Base-by-base conservation (phyloP, 1,284 basidiomycete species). In the Gomphus sp. region DNA sequence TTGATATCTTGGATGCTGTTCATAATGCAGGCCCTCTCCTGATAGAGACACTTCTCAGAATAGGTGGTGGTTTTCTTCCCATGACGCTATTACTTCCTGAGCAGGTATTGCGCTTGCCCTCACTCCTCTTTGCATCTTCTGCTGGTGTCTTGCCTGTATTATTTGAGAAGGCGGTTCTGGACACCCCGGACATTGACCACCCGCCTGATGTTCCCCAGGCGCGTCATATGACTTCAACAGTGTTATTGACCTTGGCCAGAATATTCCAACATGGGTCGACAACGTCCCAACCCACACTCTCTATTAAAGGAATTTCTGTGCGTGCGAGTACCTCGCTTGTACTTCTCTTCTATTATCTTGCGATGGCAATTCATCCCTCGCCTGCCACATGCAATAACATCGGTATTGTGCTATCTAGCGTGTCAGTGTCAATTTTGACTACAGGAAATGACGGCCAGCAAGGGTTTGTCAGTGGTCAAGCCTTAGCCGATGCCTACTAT, bases 381-480 rank as follows among this genome's bases (percentile, higher is more conserved):
- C 76, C 83, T 3, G 79, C 79, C 52, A 80, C 78, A 4, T 78
- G 76, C 70, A 85, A 85, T 66, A 84, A 85, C 61, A 72, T 84
- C 22, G 82, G 83, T 25, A 82, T 85, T 60, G 68, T 84, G 31
- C 68, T 85, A 4, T 80, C 81, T 2, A 73, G 74, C 1, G 69
- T 81, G 44, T 54, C 58, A 11, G 69, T 59, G 34, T 62, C 69
- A 18, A 55, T 71, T 1, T 66, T 70, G 6, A 68, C 70, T 0
- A 60, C 65, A 31, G 68, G 68, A 56, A 50, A 64, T 37, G 58
- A 66, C 12, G 72, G 73, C 18, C 66, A 72, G 16, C 69, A 62
- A 14, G 64, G 66, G 52, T 50, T 64, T 10, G 56, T 68, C 10
- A 66, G 68, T 25, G 70, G 71, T 2, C 67, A 69, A 9, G 66